Evolutionary conservation across 371 early-diverging fungal genomes (phyloP), one percentile per base, ranked within the genome.

Genomic region (Mucor racemosus): DNA sequence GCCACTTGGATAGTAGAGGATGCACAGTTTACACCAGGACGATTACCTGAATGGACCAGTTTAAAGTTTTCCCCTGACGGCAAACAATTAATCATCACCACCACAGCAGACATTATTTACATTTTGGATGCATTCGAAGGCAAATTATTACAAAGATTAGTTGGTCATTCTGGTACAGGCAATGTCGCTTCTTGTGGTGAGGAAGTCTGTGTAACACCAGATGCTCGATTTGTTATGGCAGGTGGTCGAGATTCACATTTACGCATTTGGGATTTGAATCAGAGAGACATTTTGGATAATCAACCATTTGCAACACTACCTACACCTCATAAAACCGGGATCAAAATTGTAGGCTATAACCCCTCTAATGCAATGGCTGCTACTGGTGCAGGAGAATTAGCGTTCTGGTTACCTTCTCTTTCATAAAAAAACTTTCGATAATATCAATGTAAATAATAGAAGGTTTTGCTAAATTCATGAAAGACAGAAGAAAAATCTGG

Each of bases 1-100:
- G 57, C 65, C 1, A 65, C 66, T 7, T 68, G 68, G 88, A 82
- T 62, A 60, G 65, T 21, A 71, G 78, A 48, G 77, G 86, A 71
- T 53, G 76, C 81, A 41, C 71, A 71, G 14, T 65, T 63, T 41
- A 40, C 53, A n/a, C 62, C 69, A 21, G 65, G 74, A 10, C 59
- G 68, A 33, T 34, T 75, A 39, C 67, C 78, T 10, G 80, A 81
- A 46, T 88, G 89, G 86, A 90, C 90, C 4, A 77, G 78, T 10
- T 58, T 94, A 21, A 85, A 90, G 65, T 94, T 94, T 64, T 81
- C 85, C 31, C 86, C 92, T 36, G 90, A 93, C 64, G 95, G 94
- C 10, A 87, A 90, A 55, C 66, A 82, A 35, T 79, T 97, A 1
- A 67, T 97, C 7, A 68, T 96, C 0, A 83, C 89, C 0, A 95